Evolutionary conservation across 441 rosid genomes (phyloP).

Genomic region (Mallotus repandus): DNA sequence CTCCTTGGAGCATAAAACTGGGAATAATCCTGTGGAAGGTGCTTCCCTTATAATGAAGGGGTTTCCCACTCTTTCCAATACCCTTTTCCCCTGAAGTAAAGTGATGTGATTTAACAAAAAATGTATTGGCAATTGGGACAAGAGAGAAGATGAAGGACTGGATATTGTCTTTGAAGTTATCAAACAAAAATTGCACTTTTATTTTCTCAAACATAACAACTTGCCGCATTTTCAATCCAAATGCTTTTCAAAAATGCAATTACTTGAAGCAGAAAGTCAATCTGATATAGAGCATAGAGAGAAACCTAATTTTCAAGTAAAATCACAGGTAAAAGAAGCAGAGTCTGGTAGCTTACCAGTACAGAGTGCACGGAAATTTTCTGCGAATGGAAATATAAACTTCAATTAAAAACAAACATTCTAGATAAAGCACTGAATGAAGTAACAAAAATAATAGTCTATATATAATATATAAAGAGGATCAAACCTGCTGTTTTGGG

Average conservation of each 20-base stretch:
- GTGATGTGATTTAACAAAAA: background rate
- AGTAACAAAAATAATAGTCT: too few species aligned
- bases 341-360: slow-evolving; percentile 84
- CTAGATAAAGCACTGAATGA: background rate
- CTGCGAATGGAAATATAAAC: slow-evolving; percentile 37
- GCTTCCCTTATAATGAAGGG: slow-evolving; percentile 83
- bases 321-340: slow-evolving; percentile 19
- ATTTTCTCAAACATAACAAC: background rate
- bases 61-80: slow-evolving; percentile 75
- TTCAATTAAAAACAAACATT: slow-evolving; percentile 14
- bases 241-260: background rate
- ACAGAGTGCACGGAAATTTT: slow-evolving; percentile 92
- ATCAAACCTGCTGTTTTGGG: slow-evolving; percentile 59
- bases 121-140: background rate
- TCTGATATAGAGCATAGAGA: background rate
- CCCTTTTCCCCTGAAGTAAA: slow-evolving; percentile 70
- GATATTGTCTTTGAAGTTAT: background rate
- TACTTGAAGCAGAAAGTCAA: background rate
- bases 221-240: background rate
- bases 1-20: slow-evolving; percentile 91
- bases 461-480: slow-evolving; percentile 8
- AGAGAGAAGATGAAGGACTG: background rate
- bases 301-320: background rate
- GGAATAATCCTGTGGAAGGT: slow-evolving; percentile 88
- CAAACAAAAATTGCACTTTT: background rate